Evolutionary conservation across 2,329 filamentous ascomycete species (phyloP), one percentile per base, ranked within the genome.

Genomic region (Microcyclospora tardicrescens): DNA sequence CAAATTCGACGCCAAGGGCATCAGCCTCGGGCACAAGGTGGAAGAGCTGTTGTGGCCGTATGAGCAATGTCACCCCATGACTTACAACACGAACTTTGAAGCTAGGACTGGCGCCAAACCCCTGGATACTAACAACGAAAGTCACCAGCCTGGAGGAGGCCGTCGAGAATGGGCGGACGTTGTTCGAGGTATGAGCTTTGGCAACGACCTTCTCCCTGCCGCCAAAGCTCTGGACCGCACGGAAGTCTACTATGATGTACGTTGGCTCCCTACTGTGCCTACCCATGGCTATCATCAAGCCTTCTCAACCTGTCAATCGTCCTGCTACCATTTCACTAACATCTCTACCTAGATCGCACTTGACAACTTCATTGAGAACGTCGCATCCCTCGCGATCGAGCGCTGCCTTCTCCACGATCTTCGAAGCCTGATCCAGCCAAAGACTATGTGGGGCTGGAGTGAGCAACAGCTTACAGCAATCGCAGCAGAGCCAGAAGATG

Each of bases 21-120:
- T 5, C 12, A 13, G 10, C 10, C 34, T 36, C 12, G 16, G 28
- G 10, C 16, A 24, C 12, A 36, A 36, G 24, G 12, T 36, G 5
- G 10, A n/a, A 5, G 34, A 36, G 34, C 34, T 36, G 5, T 28
- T 36, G 15, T 36, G 34, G 34, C 34, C 34, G 16, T 36, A 27
- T 28, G 19, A 11, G 9, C 3, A 28, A 3, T 11, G 34, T 28
- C 34, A 36, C 12, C 34, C 34, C 4, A 28, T 28, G 34, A 36
- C 34, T 5, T 27, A 27, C 6, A 36, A 36, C 28, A 14, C 30
- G 10, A 32, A 15, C 6, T 32, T n/a, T 10, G 30, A 32, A 32
- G 30, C 30, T 6, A 15, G 6, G 30, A 32, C 10, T 10, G 19
- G 19, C 8, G 19, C 8, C 5, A 24, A 24, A 24, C 19, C 19